A percentile compares a stretch with the other conserved stretches of the same genome.
Evolutionary conservation across 345 rosid species (phyloP).

Genomic region (Salix viminalis): DNA sequence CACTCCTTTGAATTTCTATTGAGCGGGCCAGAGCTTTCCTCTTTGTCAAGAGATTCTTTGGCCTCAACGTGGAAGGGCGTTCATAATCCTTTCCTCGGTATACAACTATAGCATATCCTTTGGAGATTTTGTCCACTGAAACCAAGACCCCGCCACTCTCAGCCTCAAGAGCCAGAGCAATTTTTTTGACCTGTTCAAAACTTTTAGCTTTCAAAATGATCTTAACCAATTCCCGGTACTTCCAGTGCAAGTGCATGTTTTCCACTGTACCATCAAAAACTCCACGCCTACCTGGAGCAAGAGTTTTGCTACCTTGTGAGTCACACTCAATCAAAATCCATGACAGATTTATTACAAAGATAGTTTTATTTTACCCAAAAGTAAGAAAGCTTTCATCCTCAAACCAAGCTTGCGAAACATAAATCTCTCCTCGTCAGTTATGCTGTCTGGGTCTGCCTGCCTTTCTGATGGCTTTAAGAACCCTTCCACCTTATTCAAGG

Average conservation of each 20-base stretch:
- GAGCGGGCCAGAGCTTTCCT: constrained; percentile 97
- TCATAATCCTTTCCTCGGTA: constrained; percentile 81
- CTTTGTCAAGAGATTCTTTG: constrained; percentile 85
- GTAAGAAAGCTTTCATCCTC: constrained; percentile 91
- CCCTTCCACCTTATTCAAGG: constrained; percentile 71
- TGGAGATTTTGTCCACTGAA: constrained; percentile 83
- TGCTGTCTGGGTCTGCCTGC: constrained; percentile 72
- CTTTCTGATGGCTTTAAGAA: constrained; percentile 59
- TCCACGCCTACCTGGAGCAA: constrained; percentile 78
- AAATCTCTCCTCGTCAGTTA: constrained; percentile 90
- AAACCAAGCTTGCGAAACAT: constrained; percentile 96
- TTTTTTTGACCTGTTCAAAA: constrained; percentile 72
- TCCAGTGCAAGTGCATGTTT: constrained; percentile 99
- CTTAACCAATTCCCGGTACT: constrained; percentile 81
- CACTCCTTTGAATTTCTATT: constrained; percentile 83
- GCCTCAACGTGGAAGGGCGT: constrained; percentile 77
- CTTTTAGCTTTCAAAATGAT: constrained; percentile 67
- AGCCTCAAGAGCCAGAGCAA: constrained; percentile 88
- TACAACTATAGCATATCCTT: constrained; percentile 82
- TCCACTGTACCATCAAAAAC: constrained; percentile 94
- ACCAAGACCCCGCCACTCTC: constrained; percentile 93
- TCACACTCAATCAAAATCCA: constrained; percentile 5
- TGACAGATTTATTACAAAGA: neutral
- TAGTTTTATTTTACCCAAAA: constrained; percentile 57
- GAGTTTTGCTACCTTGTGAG: constrained; percentile 20